Conservation (phyloP, 352 stramenopile species). For the Globisporangium yorkense region DNA sequence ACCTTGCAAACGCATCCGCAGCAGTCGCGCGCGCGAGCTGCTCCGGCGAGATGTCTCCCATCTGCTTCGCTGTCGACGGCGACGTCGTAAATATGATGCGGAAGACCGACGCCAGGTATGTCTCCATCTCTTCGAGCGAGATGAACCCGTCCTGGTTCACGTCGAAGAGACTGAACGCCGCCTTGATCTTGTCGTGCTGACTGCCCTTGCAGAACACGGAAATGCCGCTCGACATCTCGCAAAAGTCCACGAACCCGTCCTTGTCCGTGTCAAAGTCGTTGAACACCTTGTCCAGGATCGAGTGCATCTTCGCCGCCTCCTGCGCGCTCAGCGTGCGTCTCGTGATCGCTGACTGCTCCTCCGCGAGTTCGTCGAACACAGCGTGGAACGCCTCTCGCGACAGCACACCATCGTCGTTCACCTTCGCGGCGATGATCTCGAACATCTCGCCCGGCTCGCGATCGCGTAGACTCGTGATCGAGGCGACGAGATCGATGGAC, state of each 20-base stretch:
- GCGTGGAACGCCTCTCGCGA: constrained; percentile 59
- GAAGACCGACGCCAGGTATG: constrained; percentile 81
- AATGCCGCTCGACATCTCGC: constrained; percentile 77
- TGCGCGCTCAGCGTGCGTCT: constrained; percentile 20
- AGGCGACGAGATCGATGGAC: constrained; percentile 57
- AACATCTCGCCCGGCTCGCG: constrained; percentile 66
- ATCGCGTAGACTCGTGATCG: constrained; percentile 47
- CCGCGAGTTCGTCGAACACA: constrained; percentile 60
- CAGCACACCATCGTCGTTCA: constrained; percentile 79
- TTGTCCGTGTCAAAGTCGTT: constrained; percentile 68
- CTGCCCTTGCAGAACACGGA: constrained; percentile 75
- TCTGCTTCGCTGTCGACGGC: constrained; percentile 29
- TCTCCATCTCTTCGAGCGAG: constrained; percentile 78
- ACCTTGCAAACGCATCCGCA: constrained; percentile 51
- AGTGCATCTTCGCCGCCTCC: constrained; percentile 32
- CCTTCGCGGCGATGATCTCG: constrained; percentile 73
- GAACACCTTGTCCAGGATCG: constrained; percentile 66
- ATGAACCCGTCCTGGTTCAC: constrained; percentile 86
- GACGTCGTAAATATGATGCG: constrained; percentile 76
- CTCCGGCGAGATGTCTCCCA: constrained; percentile 52
- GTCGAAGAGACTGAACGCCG: constrained; percentile 84
- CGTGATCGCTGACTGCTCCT: constrained; percentile 20
- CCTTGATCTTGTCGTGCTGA: constrained; percentile 75
- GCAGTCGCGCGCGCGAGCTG: constrained; percentile 69
- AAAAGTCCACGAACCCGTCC: constrained; percentile 84